Conservation (phyloP, 768 basidiomycete genomes). For the Suillus clintonianus region DNA sequence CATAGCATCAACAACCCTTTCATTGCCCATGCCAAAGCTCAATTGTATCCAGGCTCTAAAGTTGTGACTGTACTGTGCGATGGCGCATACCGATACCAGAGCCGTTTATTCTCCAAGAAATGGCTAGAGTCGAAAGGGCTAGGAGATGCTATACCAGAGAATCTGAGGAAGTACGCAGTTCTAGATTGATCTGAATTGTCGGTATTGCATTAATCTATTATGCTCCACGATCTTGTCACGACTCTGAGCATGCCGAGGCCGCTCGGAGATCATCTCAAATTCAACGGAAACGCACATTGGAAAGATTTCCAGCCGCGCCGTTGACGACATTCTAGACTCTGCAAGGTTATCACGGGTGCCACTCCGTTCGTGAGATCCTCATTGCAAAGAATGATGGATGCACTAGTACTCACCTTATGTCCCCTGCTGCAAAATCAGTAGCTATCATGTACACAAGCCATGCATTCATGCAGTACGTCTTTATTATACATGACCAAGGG, state of each 20-base stretch:
- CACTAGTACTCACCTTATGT: not conserved
- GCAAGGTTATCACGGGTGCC: not conserved
- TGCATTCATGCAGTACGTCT: not conserved
- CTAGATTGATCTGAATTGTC: conserved; percentile 52
- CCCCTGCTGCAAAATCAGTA: not conserved
- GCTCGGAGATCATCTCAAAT: too few relatives aligned
- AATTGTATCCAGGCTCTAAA: conserved; percentile 59
- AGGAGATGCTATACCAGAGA: conserved; percentile 73
- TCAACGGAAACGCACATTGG: too few relatives aligned
- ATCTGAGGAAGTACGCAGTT: conserved; percentile 88
- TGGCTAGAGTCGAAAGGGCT: conserved; percentile 88
- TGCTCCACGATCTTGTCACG: not conserved
- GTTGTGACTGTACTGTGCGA: conserved; percentile 92
- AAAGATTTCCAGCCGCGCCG: too few relatives aligned
- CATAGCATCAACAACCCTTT: not conserved
- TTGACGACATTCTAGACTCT: not conserved
- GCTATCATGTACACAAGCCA: not conserved
- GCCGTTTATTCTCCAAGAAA: conserved; percentile 88
- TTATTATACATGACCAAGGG: not conserved
- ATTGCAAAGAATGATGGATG: not conserved
- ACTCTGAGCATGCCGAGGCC: not conserved
- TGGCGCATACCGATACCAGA: conserved; percentile 97
- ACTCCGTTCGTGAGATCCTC: not conserved
- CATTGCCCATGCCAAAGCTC: conserved; percentile 1
- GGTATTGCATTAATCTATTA: not conserved